Conservation (phyloP, 2,329 filamentous ascomycete genomes). For the Alternaria sp. region DNA sequence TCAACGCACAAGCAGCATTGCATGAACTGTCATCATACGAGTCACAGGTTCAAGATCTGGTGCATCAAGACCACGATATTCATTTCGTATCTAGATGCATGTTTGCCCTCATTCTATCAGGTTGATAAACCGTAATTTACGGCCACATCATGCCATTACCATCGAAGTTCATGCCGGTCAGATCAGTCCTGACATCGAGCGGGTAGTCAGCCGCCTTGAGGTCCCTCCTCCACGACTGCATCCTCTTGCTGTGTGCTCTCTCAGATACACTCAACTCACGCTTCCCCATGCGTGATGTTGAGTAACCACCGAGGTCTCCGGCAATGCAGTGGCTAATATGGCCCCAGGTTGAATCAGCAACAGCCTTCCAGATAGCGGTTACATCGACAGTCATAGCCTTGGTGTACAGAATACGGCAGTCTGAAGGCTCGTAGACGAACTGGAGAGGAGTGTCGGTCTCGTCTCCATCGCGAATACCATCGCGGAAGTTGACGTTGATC, state of each 20-base stretch:
- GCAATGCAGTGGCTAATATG: slow-evolving; percentile 42
- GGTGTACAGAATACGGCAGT: slow-evolving; percentile 69
- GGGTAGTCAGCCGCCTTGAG: slow-evolving; percentile 41
- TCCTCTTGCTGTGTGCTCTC: slow-evolving; percentile 33
- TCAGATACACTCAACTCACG: slow-evolving; percentile 33
- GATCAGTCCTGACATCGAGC: slow-evolving; percentile 44
- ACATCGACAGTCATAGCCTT: slow-evolving; percentile 61
- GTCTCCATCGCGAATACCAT: slow-evolving; percentile 54
- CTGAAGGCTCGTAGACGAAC: slow-evolving; percentile 66
- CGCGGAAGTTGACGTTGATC: slow-evolving; percentile 48
- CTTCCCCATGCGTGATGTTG: slow-evolving; percentile 23
- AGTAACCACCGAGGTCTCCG: slow-evolving; percentile 31
- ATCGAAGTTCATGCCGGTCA: slow-evolving; percentile 25
- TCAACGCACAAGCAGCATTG: background rate
- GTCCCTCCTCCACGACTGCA: slow-evolving; percentile 38
- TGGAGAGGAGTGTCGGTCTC: slow-evolving; percentile 59
- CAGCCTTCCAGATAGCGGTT: slow-evolving; percentile 61
- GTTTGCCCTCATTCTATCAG: background rate
- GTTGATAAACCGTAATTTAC: background rate
- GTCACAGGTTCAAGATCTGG: background rate
- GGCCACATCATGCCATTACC: slow-evolving; percentile 37
- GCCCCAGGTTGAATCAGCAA: slow-evolving; percentile 45
- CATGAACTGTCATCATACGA: background rate
- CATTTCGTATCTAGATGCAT: background rate
- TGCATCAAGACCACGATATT: background rate